These are phyloP conservation scores for Decorospora gaudefroyi DNA, from an alignment of 2,329 filamentous ascomycete species.

Conservation along the genomic window DNA sequence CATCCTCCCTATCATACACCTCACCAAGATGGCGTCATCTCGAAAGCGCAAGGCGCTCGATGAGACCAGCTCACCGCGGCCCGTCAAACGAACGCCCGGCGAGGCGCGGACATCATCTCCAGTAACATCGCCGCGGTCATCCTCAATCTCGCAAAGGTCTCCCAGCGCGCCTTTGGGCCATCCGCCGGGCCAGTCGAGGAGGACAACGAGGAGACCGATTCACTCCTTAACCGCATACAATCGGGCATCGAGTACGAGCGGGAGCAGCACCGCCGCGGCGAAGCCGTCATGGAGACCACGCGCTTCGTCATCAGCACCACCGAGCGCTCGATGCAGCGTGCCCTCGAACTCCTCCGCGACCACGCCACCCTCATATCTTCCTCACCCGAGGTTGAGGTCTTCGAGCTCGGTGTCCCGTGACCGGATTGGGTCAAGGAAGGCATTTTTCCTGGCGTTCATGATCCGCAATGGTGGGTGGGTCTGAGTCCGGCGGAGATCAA, in stretches of 20 bases:
- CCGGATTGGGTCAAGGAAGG: slow-evolving; percentile 10
- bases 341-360: slow-evolving; percentile 2
- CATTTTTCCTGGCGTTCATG: background rate
- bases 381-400: background rate
- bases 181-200: background rate
- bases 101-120: background rate
- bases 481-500: slow-evolving; percentile 12
- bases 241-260: slow-evolving; percentile 6
- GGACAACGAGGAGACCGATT: background rate
- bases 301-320: slow-evolving; percentile 8
- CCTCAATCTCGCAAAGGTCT: background rate
- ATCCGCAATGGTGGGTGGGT: slow-evolving; percentile 22
- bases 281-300: slow-evolving; percentile 9
- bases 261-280: background rate
- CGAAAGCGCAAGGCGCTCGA: background rate
- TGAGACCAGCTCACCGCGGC: slow-evolving; percentile 1
- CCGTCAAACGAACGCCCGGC: background rate
- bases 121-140: background rate
- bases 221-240: slow-evolving; percentile 8
- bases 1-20: background rate
- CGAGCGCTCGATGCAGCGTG: background rate
- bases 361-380: slow-evolving; percentile 2
- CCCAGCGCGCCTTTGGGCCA: background rate
- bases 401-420: slow-evolving; percentile 10
- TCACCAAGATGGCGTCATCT: background rate